Base-by-base conservation (phyloP, 148 eudicot species). In the Vaccinium vitisidaea region DNA sequence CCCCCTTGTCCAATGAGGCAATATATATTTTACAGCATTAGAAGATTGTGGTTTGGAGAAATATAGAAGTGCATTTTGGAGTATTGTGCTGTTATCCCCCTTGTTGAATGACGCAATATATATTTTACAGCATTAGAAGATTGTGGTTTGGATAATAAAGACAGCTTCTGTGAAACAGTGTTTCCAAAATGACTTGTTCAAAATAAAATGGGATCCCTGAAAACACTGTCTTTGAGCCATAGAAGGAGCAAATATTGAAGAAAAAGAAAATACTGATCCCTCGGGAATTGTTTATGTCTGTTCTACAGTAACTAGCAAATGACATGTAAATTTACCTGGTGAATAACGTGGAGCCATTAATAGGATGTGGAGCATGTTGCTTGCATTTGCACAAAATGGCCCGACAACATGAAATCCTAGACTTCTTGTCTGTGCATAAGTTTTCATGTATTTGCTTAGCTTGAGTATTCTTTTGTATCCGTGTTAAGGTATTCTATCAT, bases 351-450 rank as follows among this genome's bases (percentile, higher is more conserved):
- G 79, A 48, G 58, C 58, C 11, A 21, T 30, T 77, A 50, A 50
- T 77, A 23, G 49, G 80, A 23, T 77, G 23, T 77, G 39, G 80
- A 11, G 56, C 46, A 49, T 78, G 81, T 54, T 78, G 65, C 63
- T 27, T 78, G 81, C 81, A 27, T 54, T 27, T 77, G 58, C 48
- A 18, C 9, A 1, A 7, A 79, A 15, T 56, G 13, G 14, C 23
- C 69, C 18, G 14, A 32, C 23, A 79, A 56, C 75, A 43, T 59
- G 53, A 80, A 80, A 55, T 39, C 71, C 71, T 3, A 58, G 59
- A 23, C 15, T 58, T 80, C 27, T 23, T 43, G 73, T 63, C 55
- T 58, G 23, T 43, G 8, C 19, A 81, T 80, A 32, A 39, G 10
- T 59, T 80, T 39, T 43, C 83, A 32, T 55, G 50, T 43, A 21